Evolutionary conservation across 495 filamentous ascomycete genomes (phyloP).

Genomic region (Aspergillus funiculosus): DNA sequence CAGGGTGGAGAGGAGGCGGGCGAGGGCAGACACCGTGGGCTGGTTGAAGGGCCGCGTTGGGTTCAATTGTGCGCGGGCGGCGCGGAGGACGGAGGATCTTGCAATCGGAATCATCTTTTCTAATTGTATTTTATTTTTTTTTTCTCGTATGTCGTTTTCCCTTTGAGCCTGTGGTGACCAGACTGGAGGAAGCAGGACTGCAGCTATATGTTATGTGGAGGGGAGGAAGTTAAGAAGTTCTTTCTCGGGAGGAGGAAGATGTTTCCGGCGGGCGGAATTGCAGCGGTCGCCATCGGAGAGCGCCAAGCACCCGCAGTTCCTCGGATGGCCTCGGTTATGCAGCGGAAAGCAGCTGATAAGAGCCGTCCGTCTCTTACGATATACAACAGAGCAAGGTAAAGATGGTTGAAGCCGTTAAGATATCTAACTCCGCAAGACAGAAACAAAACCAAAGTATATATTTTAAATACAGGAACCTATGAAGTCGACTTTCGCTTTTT

Average conservation of each 20-base stretch:
- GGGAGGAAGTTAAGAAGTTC: slow-evolving; percentile 27
- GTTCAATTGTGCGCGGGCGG: slow-evolving; percentile 41
- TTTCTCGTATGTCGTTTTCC: neutral
- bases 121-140: slow-evolving; percentile 1
- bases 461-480: slow-evolving; percentile 24
- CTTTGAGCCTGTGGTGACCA: neutral
- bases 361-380: neutral
- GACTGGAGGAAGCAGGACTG: neutral
- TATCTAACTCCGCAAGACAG: slow-evolving; percentile 9
- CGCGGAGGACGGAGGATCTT: slow-evolving; percentile 44
- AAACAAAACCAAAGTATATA: no score
- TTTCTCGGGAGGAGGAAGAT: slow-evolving; percentile 26
- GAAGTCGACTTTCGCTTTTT: slow-evolving; percentile 43
- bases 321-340: slow-evolving; percentile 40
- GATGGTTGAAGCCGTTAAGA: slow-evolving; percentile 29
- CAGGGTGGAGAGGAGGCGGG: slow-evolving; percentile 77
- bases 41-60: slow-evolving; percentile 24
- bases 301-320: slow-evolving; percentile 32
- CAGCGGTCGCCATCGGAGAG: slow-evolving; percentile 18
- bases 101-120: slow-evolving; percentile 39
- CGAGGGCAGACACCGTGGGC: slow-evolving; percentile 44
- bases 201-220: no score
- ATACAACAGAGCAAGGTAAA: slow-evolving; percentile 5
- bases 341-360: slow-evolving; percentile 9
- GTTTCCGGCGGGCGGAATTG: slow-evolving; percentile 12